Conservation (phyloP, 306 rosid species). For the Delonix regia region DNA sequence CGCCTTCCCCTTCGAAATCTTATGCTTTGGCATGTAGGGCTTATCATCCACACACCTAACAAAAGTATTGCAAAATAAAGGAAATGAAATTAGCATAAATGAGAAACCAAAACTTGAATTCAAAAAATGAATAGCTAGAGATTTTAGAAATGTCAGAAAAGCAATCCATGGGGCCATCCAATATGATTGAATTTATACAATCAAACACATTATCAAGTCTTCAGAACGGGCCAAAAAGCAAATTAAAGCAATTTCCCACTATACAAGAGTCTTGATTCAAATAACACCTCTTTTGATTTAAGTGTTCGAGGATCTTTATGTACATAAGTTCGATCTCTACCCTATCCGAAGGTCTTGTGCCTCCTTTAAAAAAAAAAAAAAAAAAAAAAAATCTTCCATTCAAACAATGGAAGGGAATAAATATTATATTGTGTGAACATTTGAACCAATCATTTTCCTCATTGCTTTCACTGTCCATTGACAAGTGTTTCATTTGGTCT, state of each 20-base stretch:
- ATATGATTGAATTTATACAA: not conserved
- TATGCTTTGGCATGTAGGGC: slow-evolving; percentile 49
- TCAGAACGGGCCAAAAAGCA: not conserved
- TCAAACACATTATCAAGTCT: not conserved
- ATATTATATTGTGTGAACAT: too few relatives aligned
- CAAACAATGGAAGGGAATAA: not conserved
- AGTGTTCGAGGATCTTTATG: too few relatives aligned
- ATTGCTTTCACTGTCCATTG: too few relatives aligned
- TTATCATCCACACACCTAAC: slow-evolving; percentile 68
- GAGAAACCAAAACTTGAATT: not conserved
- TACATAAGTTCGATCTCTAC: too few relatives aligned
- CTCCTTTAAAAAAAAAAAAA: too few relatives aligned
- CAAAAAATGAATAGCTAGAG: not conserved
- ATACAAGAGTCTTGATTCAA: not conserved
- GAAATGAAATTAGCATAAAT: not conserved
- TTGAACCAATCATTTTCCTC: too few relatives aligned
- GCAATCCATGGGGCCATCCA: not conserved
- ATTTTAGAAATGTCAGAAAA: not conserved
- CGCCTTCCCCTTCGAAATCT: slow-evolving; percentile 68
- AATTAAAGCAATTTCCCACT: not conserved
- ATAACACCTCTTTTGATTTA: too few relatives aligned
- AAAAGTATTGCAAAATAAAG: not conserved
- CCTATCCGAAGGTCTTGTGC: too few relatives aligned
- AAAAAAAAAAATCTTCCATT: not conserved
- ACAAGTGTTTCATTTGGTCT: too few relatives aligned